Evolutionary conservation across 495 filamentous ascomycete genomes (phyloP).

Genomic region (Cetradonia linearis): DNA sequence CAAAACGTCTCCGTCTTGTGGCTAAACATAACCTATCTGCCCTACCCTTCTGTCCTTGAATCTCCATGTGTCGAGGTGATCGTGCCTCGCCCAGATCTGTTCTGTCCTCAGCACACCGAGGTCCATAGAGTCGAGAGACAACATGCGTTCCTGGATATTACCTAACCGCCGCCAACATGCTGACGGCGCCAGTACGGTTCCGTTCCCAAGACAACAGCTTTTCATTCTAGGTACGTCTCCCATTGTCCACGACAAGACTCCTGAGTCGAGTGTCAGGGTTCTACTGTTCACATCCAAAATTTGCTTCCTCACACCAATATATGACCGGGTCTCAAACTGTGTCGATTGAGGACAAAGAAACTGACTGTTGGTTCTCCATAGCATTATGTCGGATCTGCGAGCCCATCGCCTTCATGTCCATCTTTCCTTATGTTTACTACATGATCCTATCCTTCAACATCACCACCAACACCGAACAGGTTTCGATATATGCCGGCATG

Average conservation of each 20-base stretch:
- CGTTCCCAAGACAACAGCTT: slow-evolving; percentile 18
- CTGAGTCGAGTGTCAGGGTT: background rate
- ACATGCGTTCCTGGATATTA: background rate
- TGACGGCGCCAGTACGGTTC: background rate
- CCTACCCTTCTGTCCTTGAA: background rate
- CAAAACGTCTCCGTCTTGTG: slow-evolving; percentile 5
- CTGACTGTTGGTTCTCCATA: slow-evolving; percentile 38
- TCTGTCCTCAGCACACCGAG: background rate
- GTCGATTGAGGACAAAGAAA: background rate
- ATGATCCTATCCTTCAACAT: slow-evolving; percentile 92
- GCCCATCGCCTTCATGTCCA: slow-evolving; percentile 98
- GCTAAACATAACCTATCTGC: background rate
- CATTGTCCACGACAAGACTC: background rate
- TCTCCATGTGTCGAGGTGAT: background rate
- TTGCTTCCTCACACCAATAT: background rate
- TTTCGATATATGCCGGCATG: slow-evolving; percentile 89
- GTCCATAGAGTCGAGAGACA: background rate
- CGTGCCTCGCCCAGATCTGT: background rate
- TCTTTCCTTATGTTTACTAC: slow-evolving; percentile 97
- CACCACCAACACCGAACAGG: slow-evolving; percentile 64
- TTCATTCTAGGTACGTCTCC: slow-evolving; percentile 20
- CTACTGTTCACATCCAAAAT: background rate
- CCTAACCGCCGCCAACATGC: background rate
- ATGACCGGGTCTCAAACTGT: background rate
- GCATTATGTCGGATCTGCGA: slow-evolving; percentile 93